Evolutionary conservation across 371 early-diverging fungal species (phyloP).

Genomic region (Lichtheimia ramosa): DNA sequence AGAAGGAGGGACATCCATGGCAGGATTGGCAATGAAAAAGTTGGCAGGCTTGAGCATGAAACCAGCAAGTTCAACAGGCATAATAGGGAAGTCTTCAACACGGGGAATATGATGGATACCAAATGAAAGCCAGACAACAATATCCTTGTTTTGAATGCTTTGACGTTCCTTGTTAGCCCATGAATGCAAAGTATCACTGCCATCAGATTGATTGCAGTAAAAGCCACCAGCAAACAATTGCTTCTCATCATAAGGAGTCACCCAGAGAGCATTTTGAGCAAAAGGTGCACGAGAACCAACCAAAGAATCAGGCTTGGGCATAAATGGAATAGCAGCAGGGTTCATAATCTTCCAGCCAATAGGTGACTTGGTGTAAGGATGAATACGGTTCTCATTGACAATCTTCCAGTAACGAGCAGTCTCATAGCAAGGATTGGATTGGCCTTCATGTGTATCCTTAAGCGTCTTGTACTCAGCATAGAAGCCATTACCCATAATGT

Average conservation of each 20-base stretch:
- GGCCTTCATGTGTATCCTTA: conserved; percentile 42
- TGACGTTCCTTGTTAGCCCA: conserved; percentile 36
- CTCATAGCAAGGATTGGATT: conserved; percentile 25
- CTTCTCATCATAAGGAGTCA: conserved; percentile 50
- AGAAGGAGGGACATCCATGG: conserved; percentile 48
- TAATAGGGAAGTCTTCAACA: conserved; percentile 56
- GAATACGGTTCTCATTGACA: conserved; percentile 38
- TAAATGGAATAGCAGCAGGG: conserved; percentile 34
- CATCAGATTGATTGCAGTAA: conserved; percentile 51
- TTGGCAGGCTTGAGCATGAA: conserved; percentile 52
- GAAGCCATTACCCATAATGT: conserved; percentile 48
- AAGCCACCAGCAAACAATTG: conserved; percentile 57
- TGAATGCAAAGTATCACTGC: conserved; percentile 29
- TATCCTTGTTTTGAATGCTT: conserved; percentile 39
- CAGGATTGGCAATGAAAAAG: conserved; percentile 54
- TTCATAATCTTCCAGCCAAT: conserved; percentile 50
- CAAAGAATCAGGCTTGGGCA: conserved; percentile 44
- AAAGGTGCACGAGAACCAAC: conserved; percentile 53
- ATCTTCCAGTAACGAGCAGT: conserved; percentile 53
- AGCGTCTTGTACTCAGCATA: conserved; percentile 28
- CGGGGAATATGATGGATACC: conserved; percentile 54
- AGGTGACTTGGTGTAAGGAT: conserved; percentile 45
- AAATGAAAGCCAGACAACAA: conserved; percentile 56
- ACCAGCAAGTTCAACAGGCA: conserved; percentile 53
- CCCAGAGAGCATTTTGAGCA: conserved; percentile 52